Base-by-base conservation (phyloP, 176 grass and related monocot species). In the Triticum timopheevii region DNA sequence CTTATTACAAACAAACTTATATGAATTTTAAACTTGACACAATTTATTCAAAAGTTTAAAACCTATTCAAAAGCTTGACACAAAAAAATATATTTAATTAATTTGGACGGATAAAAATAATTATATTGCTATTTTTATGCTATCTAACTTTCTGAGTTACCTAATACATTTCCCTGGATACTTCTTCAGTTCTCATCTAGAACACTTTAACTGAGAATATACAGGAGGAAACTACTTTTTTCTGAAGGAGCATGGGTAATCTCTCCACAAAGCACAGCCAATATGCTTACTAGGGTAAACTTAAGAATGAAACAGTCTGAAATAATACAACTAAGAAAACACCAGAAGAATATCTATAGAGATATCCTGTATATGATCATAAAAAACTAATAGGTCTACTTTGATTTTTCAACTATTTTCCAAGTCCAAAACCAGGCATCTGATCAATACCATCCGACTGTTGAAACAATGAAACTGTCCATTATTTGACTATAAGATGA, bases 111-210 rank as follows among this genome's bases (percentile, higher is more conserved):
- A 42, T 20, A 67, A 22, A 22, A 34, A 35, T 2, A 40, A 62
- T 4, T 71, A 35, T 47, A 82, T 31, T 78, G 5, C 10, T 62
- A 54, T 89, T 85, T 33, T 39, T 7, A 38, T 56, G 30, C 59
- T 80, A 67, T 44, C 17, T 75, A 75, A 74, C 7, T 39, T 65
- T 89, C 11, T 13, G 7, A 76, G 50, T 20, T 54, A 68, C 75
- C 23, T 52, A 10, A 44, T 69, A 12, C 6, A 68, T 27, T 34
- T 34, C 65, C 44, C 44, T 75, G 33, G 23, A 85, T 31, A 75
- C 49, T 16, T 74, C 66, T 20, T 31, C 5, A 75, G 3, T 33
- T 27, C 61, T 82, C 10, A 35, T 64, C 24, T 33, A 65, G 42
- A 75, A 49, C 3, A 75, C 72, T 49, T 49, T 16, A 44, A 45